Evolutionary conservation across 1,139 yeast species (phyloP).

Genomic region (Kurtzmaniella natalensis): DNA sequence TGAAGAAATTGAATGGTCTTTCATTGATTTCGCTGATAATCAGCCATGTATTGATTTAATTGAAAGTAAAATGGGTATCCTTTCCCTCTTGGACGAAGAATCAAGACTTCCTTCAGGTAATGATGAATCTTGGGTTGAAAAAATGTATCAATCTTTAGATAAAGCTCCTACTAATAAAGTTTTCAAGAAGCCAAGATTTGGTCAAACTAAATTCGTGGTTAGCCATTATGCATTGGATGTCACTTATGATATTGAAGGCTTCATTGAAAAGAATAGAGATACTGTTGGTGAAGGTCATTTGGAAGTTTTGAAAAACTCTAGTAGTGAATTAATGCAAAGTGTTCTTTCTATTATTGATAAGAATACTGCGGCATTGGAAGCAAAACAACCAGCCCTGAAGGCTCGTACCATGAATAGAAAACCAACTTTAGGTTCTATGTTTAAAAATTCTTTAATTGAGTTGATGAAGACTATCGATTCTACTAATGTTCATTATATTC

Average conservation of each 20-base stretch:
- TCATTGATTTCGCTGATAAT: conserved; percentile 93
- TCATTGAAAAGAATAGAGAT: conserved; percentile 94
- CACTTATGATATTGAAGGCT: conserved; percentile 88
- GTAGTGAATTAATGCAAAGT: conserved; percentile 58
- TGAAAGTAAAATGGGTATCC: conserved; percentile 84
- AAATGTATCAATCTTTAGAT: conserved; percentile 81
- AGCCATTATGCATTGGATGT: conserved; percentile 95
- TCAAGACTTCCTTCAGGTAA: conserved; percentile 91
- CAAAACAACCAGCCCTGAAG: conserved; percentile 35
- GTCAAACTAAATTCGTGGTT: conserved; percentile 85
- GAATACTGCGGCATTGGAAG: conserved; percentile 52
- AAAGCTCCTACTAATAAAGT: conserved; percentile 74
- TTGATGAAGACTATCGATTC: conserved; percentile 90
- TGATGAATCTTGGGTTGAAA: conserved; percentile 89
- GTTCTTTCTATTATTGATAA: conserved; percentile 65
- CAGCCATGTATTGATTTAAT: conserved; percentile 95
- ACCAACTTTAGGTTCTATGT: conserved; percentile 93
- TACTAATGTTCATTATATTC: conserved; percentile 92
- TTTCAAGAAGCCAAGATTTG: conserved; percentile 92
- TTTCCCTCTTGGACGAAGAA: conserved; percentile 90
- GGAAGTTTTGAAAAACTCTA: conserved; percentile 71
- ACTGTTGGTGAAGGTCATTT: conserved; percentile 95
- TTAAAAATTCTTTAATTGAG: conserved; percentile 87
- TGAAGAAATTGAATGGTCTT: conserved; percentile 96
- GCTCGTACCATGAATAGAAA: conserved; percentile 52